Conservation (phyloP, 2,329 filamentous ascomycete genomes). For the Scytalidium lignicola region DNA sequence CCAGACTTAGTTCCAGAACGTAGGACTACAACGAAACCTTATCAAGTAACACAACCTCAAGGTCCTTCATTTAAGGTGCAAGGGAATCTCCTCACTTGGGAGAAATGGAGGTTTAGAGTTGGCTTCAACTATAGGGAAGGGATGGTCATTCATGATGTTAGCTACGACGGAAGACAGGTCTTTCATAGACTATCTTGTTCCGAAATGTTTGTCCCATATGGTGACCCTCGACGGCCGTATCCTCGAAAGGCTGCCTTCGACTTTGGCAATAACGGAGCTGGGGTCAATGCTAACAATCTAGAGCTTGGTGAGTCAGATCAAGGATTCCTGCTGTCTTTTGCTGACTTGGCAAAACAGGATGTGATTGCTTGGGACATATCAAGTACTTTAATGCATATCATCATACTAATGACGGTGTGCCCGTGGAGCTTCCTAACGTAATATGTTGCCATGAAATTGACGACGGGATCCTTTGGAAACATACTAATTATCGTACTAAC, state of each 20-base stretch:
- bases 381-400: constrained; percentile 31
- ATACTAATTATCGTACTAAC: constrained; percentile 50
- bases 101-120: constrained; percentile 59
- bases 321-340: not conserved
- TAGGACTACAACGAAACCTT: constrained; percentile 48
- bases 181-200: constrained; percentile 53
- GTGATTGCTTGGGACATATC: constrained; percentile 64
- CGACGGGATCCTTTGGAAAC: constrained; percentile 65
- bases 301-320: constrained; percentile 36
- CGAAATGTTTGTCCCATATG: constrained; percentile 62
- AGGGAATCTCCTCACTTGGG: constrained; percentile 40
- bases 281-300: constrained; percentile 62
- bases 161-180: constrained; percentile 53
- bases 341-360: constrained; percentile 31
- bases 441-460: constrained; percentile 68
- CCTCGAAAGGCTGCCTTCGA: constrained; percentile 66
- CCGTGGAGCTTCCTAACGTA: constrained; percentile 51
- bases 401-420: constrained; percentile 43
- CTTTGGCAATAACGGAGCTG: constrained; percentile 61
- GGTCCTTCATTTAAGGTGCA: constrained; percentile 52
- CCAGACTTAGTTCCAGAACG: constrained; percentile 32
- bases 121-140: constrained; percentile 58
- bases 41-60: constrained; percentile 59
- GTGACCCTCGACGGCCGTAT: constrained; percentile 56
- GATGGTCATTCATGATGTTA: constrained; percentile 54